Base-by-base conservation (phyloP, 768 basidiomycete genomes). In the Hirschioporus abietinus region DNA sequence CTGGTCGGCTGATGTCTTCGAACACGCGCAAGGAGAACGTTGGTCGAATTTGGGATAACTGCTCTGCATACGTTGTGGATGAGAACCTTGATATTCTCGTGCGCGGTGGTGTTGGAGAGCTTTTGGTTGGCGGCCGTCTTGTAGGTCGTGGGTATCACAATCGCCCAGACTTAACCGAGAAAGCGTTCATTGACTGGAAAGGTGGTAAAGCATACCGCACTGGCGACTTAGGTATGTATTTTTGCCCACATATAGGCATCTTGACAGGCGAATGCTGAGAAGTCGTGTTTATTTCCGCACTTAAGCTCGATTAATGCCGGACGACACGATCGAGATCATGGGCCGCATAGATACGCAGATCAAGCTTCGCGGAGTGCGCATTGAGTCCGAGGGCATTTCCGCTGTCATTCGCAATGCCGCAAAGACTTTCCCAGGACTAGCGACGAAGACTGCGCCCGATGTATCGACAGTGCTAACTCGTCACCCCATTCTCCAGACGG, bases 291-390 rank as follows among this genome's bases (percentile, higher is more conserved):
- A 65, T 25, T 34, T 68, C 25, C 26, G 58, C 26, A 64, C 8
- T 26, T 58, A 52, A 79, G 82, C 73, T 35, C 78, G 83, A 35
- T 83, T 84, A 80, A 79, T 83, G 74, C 80, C 82, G 0, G 82
- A 84, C 66, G 76, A 73, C 20, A 79, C 81, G 7, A 69, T 85
- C 26, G 81, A 84, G 67, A 83, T 85, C 65, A 73, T 83, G 17
- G 83, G 84, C 35, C 78, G 84, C 27, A 82, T 82, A 62, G 84
- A 84, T 69, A 79, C 79, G 7, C 84, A 84, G 66, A 80, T 85
- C 71, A 85, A 85, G 72, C 70, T 83, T 52, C 78, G 82, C 42
- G 84, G 84, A 26, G 82, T 84, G 23, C 81, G 84, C n/a, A 84
- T 85, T 23, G 84, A 85, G 69, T 78, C 79, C 1, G 83, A 83